phyloP scores from a whole-genome alignment of 768 basidiomycete species.

The Leucocoprinus leucothites region DNA sequence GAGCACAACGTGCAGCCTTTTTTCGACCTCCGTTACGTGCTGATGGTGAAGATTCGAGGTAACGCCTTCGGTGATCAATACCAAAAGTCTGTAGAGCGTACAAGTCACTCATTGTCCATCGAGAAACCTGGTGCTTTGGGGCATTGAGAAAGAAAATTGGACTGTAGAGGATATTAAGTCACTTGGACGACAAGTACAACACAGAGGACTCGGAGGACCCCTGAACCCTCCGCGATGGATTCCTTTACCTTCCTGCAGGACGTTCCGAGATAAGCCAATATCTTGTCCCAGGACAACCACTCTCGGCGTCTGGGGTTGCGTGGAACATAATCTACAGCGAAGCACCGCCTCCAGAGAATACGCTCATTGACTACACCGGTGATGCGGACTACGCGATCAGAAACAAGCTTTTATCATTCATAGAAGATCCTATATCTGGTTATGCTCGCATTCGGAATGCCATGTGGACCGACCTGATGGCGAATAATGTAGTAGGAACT shows the following conservation, averaged over 20 bases:
- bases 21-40: not conserved
- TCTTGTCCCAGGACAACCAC: not conserved
- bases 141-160: not conserved
- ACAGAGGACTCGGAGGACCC: not conserved
- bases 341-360: too few relatives aligned
- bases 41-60: slow-evolving; percentile 8
- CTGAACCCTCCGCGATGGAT: not conserved
- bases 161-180: not conserved
- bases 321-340: not conserved
- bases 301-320: not conserved
- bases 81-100: not conserved
- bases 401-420: not conserved
- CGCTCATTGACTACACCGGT: not conserved
- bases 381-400: not conserved
- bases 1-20: not conserved
- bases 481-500: not conserved
- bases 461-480: slow-evolving; percentile 1
- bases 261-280: not conserved
- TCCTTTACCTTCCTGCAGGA: not conserved
- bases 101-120: not conserved
- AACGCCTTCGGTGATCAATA: not conserved
- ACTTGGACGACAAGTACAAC: not conserved
- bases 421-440: not conserved
- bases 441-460: not conserved
- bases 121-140: not conserved